Evolutionary conservation across 495 filamentous ascomycete species (phyloP), one percentile per base, ranked within the genome.

Genomic region (Saxophila tyrrhenica): DNA sequence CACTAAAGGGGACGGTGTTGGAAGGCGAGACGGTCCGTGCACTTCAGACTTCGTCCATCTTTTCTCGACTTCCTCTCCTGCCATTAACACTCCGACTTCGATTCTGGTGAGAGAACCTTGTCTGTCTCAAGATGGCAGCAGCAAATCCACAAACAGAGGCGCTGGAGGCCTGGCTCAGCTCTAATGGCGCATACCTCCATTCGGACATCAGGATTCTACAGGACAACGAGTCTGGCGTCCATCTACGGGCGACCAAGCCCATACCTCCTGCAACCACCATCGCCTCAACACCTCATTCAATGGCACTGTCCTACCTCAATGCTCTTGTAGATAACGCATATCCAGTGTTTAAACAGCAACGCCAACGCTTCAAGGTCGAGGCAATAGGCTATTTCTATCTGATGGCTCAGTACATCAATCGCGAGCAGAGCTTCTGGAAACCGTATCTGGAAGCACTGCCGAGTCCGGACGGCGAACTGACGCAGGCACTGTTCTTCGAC

Each of bases 381-480:
- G 25, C 10, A 23, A 44, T 58, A 1, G 58, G 58, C 51, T 69
- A 69, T 41, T 78, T 84, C 57, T 80, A 83, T 58, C 68, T 86
- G 0, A 73, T 80, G 51, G 70, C 77, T 21, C 78, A 86, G 60
- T 72, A 71, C 58, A 57, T 80, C 35, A 64, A 73, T 7, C 70
- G 67, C 0, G 35, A 65, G 16, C 52, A 69, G n/a, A 74, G 78
- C 0, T 78, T 77, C 54, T 86, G 83, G 83, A 71, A 66, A 61
- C 79, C 80, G 2, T 86, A 85, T 65, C 62, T 85, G 16, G 65
- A 69, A 16, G 73, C 73, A 21, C 56, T 86, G 41, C 82, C 83
- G n/a, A 63, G 64, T 48, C 72, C 74, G 5, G 69, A 72, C 2
- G n/a, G 19, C 15, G 68, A 72, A 1, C 68, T 83, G 56, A 74